phyloP scores from a whole-genome alignment of 345 rosid species.

The Leavenworthia alabamica region DNA sequence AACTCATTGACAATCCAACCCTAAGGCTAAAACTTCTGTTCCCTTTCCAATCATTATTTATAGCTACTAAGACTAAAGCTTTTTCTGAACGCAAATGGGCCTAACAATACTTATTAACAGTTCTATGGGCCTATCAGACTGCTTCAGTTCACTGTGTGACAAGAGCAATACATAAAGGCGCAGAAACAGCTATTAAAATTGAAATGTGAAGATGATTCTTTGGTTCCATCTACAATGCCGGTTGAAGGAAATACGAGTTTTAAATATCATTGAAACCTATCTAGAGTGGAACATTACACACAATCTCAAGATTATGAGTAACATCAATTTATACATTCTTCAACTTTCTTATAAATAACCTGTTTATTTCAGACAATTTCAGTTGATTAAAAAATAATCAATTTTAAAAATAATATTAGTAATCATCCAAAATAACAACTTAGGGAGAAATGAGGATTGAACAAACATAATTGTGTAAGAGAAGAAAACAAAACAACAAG shows the following conservation, averaged over 20 bases:
- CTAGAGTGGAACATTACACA: slow-evolving; percentile 33
- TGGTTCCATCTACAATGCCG: slow-evolving; percentile 81
- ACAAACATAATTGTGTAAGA: slow-evolving; percentile 4
- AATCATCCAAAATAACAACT: background rate
- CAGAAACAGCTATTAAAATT: slow-evolving; percentile 50
- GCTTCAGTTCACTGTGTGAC: slow-evolving; percentile 80
- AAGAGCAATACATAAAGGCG: slow-evolving; percentile 66
- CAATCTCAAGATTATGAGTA: background rate
- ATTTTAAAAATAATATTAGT: no score
- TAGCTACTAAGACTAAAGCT: no score
- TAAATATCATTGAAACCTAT: slow-evolving; percentile 58
- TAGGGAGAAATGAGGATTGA: background rate
- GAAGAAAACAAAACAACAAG: slow-evolving; percentile 3
- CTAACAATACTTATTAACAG: no score
- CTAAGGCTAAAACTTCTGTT: no score
- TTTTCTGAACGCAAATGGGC: no score
- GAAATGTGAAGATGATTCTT: slow-evolving; percentile 19
- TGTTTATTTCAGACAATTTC: no score
- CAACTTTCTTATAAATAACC: no score
- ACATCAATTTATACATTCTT: no score
- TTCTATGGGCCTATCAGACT: no score
- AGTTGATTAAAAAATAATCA: no score
- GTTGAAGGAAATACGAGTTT: slow-evolving; percentile 66
- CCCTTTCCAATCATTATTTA: no score
- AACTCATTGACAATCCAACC: no score